These are phyloP conservation scores for Themeda triandra DNA, from an alignment of 176 grass and related monocot genomes.

Conservation along the genomic window DNA sequence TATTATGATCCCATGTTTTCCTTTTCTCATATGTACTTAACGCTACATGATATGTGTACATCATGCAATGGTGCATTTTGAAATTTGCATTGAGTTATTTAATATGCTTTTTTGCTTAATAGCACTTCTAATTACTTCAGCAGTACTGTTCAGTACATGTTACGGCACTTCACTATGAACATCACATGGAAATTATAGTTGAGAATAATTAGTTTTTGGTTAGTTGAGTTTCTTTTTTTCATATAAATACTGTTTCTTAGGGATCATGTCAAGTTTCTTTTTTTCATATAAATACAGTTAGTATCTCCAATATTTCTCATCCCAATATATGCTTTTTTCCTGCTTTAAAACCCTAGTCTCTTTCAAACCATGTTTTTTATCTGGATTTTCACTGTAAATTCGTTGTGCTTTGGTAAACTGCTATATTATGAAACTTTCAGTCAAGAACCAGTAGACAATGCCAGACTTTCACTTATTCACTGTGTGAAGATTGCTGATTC, in stretches of 20 bases:
- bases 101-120: neutral
- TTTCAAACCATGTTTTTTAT: neutral
- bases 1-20: neutral
- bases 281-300: neutral
- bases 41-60: slow-evolving; percentile 18
- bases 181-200: neutral
- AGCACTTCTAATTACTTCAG: neutral
- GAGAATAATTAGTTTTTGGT: neutral
- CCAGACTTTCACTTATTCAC: neutral
- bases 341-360: neutral
- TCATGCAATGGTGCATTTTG: slow-evolving; percentile 36
- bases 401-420: neutral
- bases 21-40: neutral
- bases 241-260: neutral
- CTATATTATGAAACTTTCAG: slow-evolving; percentile 15
- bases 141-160: slow-evolving; percentile 3
- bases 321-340: neutral
- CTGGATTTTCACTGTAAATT: neutral
- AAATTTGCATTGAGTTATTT: slow-evolving; percentile 7
- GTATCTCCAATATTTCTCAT: neutral
- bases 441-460: neutral
- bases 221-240: neutral
- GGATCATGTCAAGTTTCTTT: neutral
- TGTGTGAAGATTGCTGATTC: slow-evolving; percentile 3
- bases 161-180: neutral